phyloP scores from a whole-genome alignment of 2,329 filamentous ascomycete genomes.

The Lasiodiplodia sp. region DNA sequence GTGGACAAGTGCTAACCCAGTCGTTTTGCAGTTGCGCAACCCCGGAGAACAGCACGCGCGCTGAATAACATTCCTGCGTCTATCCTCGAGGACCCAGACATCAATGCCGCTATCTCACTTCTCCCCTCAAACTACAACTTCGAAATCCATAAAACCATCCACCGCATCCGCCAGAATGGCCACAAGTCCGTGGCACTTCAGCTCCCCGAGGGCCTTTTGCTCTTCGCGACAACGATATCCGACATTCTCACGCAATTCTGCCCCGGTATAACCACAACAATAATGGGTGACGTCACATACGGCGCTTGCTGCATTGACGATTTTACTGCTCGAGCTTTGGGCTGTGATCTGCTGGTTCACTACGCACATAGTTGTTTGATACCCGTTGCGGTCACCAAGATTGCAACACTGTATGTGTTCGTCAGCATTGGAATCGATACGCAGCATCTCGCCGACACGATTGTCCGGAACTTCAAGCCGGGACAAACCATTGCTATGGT shows the following conservation, averaged over 20 bases:
- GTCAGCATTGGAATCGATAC: slow-evolving; percentile 98
- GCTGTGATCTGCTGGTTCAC: slow-evolving; percentile 92
- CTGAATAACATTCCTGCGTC: slow-evolving; percentile 89
- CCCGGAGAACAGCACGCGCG: slow-evolving; percentile 77
- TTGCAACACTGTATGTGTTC: slow-evolving; percentile 97
- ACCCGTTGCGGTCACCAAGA: slow-evolving; percentile 93
- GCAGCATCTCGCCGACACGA: slow-evolving; percentile 80
- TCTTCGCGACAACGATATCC: slow-evolving; percentile 97
- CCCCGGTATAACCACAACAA: slow-evolving; percentile 86
- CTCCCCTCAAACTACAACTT: slow-evolving; percentile 98
- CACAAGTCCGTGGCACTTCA: slow-evolving; percentile 91
- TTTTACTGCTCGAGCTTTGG: slow-evolving; percentile 92
- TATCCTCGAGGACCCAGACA: slow-evolving; percentile 82
- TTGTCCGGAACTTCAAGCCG: slow-evolving; percentile 85
- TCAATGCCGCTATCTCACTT: slow-evolving; percentile 86
- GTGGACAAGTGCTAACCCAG: slow-evolving; percentile 30
- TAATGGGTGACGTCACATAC: slow-evolving; percentile 99
- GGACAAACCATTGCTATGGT: slow-evolving; percentile 92
- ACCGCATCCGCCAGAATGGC: slow-evolving; percentile 81
- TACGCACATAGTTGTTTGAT: slow-evolving; percentile 98
- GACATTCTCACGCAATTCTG: slow-evolving; percentile 97
- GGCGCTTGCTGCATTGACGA: slow-evolving; percentile 99
- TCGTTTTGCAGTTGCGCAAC: slow-evolving; percentile 67
- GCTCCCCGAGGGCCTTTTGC: slow-evolving; percentile 91
- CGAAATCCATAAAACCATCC: slow-evolving; percentile 97